Percentiles rank a stretch among this genome's conserved stretches.
Evolutionary conservation across 192 early-diverging fungal genomes (phyloP).

Genomic region (Chytriomyces hyalinus): DNA sequence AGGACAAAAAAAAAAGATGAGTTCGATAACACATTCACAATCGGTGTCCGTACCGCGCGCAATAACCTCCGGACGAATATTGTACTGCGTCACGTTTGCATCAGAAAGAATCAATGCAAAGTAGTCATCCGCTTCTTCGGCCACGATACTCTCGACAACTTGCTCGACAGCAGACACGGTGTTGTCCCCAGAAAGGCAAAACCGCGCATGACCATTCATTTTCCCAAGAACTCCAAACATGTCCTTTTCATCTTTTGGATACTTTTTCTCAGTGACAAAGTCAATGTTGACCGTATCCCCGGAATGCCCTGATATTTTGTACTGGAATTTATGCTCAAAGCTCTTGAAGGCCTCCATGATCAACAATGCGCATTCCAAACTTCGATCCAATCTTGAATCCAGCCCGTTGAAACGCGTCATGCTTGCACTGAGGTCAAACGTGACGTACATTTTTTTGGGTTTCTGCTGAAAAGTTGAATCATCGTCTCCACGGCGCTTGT

Average conservation of each 20-base stretch:
- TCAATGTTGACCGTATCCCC: slow-evolving; percentile 75
- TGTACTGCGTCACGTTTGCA: slow-evolving; percentile 80
- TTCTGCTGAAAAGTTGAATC: slow-evolving; percentile 72
- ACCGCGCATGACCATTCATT: slow-evolving; percentile 80
- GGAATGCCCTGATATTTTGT: slow-evolving; percentile 78
- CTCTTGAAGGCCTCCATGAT: slow-evolving; percentile 76
- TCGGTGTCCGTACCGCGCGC: slow-evolving; percentile 28
- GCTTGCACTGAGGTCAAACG: slow-evolving; percentile 77
- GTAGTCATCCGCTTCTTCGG: slow-evolving; percentile 76
- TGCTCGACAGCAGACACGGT: slow-evolving; percentile 70
- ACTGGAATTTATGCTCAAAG: slow-evolving; percentile 80
- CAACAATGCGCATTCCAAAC: slow-evolving; percentile 48
- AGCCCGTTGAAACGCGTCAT: slow-evolving; percentile 52
- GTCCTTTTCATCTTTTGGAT: slow-evolving; percentile 81
- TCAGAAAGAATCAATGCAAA: slow-evolving; percentile 80
- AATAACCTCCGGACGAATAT: slow-evolving; percentile 73
- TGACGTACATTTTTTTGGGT: slow-evolving; percentile 78
- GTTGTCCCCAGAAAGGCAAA: slow-evolving; percentile 78
- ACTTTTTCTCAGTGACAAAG: slow-evolving; percentile 72
- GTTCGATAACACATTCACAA: background rate
- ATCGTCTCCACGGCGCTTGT: slow-evolving; percentile 79
- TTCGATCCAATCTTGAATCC: slow-evolving; percentile 48
- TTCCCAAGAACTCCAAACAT: slow-evolving; percentile 59
- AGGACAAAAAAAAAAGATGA: background rate
- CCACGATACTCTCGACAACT: slow-evolving; percentile 71